Evolutionary conservation across 2,329 filamentous ascomycete species (phyloP).

Genomic region (Curvularia eragrostidis): DNA sequence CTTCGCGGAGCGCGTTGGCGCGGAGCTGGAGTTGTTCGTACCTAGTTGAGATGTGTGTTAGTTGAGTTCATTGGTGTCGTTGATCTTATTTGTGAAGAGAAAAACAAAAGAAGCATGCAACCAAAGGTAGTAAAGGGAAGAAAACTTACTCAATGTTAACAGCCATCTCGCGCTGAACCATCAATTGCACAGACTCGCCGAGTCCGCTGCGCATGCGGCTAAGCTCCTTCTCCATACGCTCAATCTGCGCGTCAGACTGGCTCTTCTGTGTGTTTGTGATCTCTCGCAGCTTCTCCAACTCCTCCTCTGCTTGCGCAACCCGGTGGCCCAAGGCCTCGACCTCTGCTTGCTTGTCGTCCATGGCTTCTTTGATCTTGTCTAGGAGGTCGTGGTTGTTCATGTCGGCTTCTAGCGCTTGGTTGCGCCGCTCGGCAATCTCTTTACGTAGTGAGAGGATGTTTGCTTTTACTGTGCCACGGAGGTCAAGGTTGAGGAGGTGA

Average conservation of each 20-base stretch:
- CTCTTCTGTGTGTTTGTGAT: constrained; percentile 85
- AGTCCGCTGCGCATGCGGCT: constrained; percentile 86
- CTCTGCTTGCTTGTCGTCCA: constrained; percentile 93
- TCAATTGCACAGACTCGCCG: constrained; percentile 83
- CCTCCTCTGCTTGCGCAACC: constrained; percentile 85
- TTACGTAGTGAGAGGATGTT: constrained; percentile 81
- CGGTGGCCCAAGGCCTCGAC: constrained; percentile 90
- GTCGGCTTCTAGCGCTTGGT: constrained; percentile 82
- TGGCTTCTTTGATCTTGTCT: constrained; percentile 93
- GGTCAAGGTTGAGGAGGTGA: constrained; percentile 86
- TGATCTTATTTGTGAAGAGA: neutral
- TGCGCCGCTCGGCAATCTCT: constrained; percentile 89
- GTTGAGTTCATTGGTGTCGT: too few relatives aligned
- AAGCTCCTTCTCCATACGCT: constrained; percentile 99
- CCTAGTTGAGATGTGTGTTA: constrained; percentile 54
- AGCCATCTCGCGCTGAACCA: constrained; percentile 96
- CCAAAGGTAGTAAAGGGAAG: neutral
- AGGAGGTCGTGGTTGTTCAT: constrained; percentile 94
- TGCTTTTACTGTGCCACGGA: constrained; percentile 81
- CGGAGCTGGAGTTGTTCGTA: constrained; percentile 91
- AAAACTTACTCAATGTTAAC: constrained; percentile 85
- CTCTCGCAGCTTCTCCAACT: constrained; percentile 93
- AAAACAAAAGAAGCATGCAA: too few relatives aligned
- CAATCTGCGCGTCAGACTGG: constrained; percentile 89
- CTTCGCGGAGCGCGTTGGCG: constrained; percentile 85